Conservation (phyloP, 345 rosid species). For the Draba incana region DNA sequence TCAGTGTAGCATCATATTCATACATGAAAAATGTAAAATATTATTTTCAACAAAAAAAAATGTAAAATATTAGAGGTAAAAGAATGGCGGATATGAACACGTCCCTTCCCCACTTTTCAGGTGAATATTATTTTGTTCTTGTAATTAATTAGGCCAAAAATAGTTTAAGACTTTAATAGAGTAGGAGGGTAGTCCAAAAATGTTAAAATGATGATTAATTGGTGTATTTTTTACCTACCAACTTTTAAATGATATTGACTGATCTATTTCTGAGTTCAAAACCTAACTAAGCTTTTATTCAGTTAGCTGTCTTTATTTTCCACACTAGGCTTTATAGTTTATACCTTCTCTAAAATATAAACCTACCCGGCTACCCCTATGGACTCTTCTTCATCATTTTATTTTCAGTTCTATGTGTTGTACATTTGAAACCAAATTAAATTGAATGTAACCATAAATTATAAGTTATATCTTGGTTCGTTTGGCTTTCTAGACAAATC, state of each 20-base stretch:
- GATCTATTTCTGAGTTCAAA: slow-evolving; percentile 13
- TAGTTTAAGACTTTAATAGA: neutral
- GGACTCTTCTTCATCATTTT: slow-evolving; percentile 9
- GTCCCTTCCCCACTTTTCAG: slow-evolving; percentile 21
- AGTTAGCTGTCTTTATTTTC: slow-evolving; percentile 31
- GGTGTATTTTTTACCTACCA: slow-evolving; percentile 27
- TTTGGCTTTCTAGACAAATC: too few species aligned
- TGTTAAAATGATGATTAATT: slow-evolving; percentile 28
- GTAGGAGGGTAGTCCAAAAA: slow-evolving; percentile 12
- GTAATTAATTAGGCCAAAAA: neutral
- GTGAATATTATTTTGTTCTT: slow-evolving; percentile 33
- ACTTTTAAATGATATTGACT: slow-evolving; percentile 41
- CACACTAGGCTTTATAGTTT: slow-evolving; percentile 25
- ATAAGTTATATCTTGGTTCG: too few species aligned
- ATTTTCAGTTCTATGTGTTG: slow-evolving; percentile 4
- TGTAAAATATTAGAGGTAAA: slow-evolving; percentile 12
- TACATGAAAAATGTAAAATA: neutral
- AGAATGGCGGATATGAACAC: slow-evolving; percentile 28
- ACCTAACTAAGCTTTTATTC: slow-evolving; percentile 36
- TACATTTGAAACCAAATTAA: neutral
- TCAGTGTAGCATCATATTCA: neutral
- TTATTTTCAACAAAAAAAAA: too few species aligned
- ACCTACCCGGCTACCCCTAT: slow-evolving; percentile 26
- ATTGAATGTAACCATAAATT: neutral
- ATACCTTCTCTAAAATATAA: slow-evolving; percentile 15